Evolutionary conservation across 805 yeast species (phyloP), one percentile per base, ranked within the genome.

Genomic region (Wickerhamiella siamensis): DNA sequence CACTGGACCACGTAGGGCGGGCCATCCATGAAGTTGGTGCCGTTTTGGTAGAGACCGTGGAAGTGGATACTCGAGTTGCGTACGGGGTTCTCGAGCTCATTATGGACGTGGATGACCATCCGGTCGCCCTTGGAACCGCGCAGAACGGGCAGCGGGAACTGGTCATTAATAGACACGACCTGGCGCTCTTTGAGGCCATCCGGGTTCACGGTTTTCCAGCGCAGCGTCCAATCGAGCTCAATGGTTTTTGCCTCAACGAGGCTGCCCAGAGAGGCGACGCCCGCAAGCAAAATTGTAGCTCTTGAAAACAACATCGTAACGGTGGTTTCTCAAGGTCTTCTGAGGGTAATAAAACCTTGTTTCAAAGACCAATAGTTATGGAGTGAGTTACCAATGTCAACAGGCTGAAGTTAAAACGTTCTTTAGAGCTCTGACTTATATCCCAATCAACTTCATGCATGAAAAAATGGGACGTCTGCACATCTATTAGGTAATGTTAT

Each of bases 11-110:
- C 69, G 73, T 74, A 67, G 53, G 80, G 81, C 14, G 95, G 93
- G 45, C 98, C 98, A 61, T 88, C 98, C 88, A 81, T 80, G 56
- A 71, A 77, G 52, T 59, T 67, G 14, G 87, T 63, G 21, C 80
- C 82, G 50, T 77, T 70, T 65, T 77, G 83, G 75, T 81, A 91
- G 57, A 91, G 57, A 43, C 98, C 98, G 63, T 88, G 98, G 77
- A 84, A 83, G 64, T 91, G 98, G 54, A 88, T 61, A 5, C 88
- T 64, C 33, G 95, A 82, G 63, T 77, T 77, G 40, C 72, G 67
- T 20, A 40, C 41, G 5, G 56, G 56, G 55, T 74, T 73, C 19
- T 58, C 66, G 43, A 87, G 72, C 24, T 83, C 84, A 57, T 91
- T 91, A 49, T 73, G 75, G 62, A 88, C 69, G 54, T 79, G 74